Base-by-base conservation (phyloP, 345 rosid genomes). In the Linum usitatissimum region DNA sequence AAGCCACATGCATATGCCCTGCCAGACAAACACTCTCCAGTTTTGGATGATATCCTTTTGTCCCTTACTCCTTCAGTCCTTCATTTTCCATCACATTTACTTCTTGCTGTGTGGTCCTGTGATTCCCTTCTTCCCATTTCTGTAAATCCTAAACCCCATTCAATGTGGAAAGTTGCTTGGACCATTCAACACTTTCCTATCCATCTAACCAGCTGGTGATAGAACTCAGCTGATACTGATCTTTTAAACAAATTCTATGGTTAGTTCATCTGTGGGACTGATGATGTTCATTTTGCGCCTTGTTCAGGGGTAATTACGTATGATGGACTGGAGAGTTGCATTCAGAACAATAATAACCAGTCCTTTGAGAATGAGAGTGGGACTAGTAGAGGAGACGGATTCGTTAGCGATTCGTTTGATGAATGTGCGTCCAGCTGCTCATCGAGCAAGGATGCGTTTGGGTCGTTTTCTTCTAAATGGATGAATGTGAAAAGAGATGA, bases 391-490 rank as follows among this genome's bases (percentile, higher is more conserved):
- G 98, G 85, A 58, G 96, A 85, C 66, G 90, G 88, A 36, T 80
- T 90, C 66, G 67, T 75, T 6, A 84, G 86, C 4, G 94, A 93
- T 64, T 93, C 94, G 14, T 67, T 86, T 60, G 95, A 87, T 53
- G 94, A 88, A 62, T 95, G 83, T 70, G 84, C 77, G 34, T 83
- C 95, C 18, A 89, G 90, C 80, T 87, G 93, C 75, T 90, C 95
- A 53, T 92, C 99, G n/a, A 90, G 96, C 78, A 93, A 86, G 76
- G 97, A 92, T 61, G 91, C 74, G 62, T 87, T 67, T 40, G 90
- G 97, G 57, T 93, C 99, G 21, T 79, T 90, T 62, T 81, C 94
- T 66, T 93, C 97, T 0, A 87, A 93, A 68, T 89, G 94, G 94
- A 55, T 86, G 68, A 40, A 75, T 15, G 56, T 20, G 57, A 89